phyloP scores from a whole-genome alignment of 495 filamentous ascomycete species.

The Xylaria cubensis region DNA sequence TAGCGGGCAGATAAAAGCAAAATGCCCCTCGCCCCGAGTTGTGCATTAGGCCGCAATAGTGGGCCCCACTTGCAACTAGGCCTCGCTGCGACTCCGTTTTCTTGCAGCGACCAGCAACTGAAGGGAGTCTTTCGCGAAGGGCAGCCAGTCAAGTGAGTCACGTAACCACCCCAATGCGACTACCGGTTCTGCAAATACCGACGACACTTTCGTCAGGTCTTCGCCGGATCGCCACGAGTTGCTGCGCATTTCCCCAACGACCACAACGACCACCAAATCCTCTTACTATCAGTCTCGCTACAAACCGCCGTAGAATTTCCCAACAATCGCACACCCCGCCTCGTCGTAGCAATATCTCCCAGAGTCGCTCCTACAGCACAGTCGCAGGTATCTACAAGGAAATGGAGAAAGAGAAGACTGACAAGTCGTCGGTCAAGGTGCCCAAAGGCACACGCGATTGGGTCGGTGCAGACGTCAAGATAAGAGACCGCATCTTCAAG shows the following conservation, averaged over 20 bases:
- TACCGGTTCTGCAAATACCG: conserved; percentile 12
- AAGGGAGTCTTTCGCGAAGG: conserved; percentile 17
- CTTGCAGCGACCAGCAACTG: conserved; percentile 5
- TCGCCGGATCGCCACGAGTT: conserved; percentile 3
- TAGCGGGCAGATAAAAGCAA: background rate
- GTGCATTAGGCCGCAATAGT: conserved; percentile 21
- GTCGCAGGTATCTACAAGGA: background rate
- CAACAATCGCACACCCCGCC: conserved; percentile 8
- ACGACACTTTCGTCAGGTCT: conserved; percentile 18
- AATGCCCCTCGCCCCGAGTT: conserved; percentile 29
- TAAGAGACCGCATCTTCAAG: conserved; percentile 83
- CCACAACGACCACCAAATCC: conserved; percentile 1
- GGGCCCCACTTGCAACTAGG: conserved; percentile 23
- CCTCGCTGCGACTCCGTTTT: conserved; percentile 18
- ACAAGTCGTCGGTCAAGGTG: conserved; percentile 27
- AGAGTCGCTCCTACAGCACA: background rate
- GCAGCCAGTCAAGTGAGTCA: conserved; percentile 28
- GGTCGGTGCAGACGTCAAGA: conserved; percentile 75
- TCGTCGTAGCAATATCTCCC: background rate
- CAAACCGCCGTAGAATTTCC: background rate
- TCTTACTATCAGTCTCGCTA: background rate
- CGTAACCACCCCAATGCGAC: conserved; percentile 28
- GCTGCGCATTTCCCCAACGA: background rate
- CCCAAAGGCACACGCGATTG: conserved; percentile 42
- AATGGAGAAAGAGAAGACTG: conserved; percentile 27